Percentiles rank a stretch among this genome's conserved stretches.
phyloP scores from a whole-genome alignment of 225 moss, liverwort and hornwort species.

The Polytrichum formosum region DNA sequence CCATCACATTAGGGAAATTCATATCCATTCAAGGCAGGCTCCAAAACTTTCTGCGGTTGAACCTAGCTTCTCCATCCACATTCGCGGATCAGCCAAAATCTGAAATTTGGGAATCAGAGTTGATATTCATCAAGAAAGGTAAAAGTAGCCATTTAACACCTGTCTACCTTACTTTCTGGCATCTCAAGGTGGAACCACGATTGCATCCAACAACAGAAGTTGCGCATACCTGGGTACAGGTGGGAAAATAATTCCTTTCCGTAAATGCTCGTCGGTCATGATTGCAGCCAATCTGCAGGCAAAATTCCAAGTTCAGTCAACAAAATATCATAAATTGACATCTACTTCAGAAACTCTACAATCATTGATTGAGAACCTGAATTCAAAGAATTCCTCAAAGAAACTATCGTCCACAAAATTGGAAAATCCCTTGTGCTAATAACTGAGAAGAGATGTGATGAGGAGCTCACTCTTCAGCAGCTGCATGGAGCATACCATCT shows the following conservation, averaged over 20 bases:
- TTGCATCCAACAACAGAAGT: constrained; percentile 2
- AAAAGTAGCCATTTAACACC: too few species aligned
- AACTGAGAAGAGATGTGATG: not conserved
- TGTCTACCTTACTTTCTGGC: too few species aligned
- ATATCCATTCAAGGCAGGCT: too few species aligned
- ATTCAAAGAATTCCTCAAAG: not conserved
- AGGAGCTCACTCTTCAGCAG: constrained; percentile 70
- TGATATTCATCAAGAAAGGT: too few species aligned
- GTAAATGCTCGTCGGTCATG: constrained; percentile 71
- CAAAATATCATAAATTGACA: too few species aligned
- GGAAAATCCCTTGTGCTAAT: not conserved
- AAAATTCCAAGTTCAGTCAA: not conserved
- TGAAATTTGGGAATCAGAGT: too few species aligned
- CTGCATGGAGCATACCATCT: constrained; percentile 96
- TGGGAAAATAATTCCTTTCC: constrained; percentile 79
- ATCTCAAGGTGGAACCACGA: constrained; percentile 4
- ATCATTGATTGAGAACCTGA: not conserved
- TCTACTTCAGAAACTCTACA: too few species aligned
- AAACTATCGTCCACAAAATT: too few species aligned
- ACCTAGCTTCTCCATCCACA: too few species aligned
- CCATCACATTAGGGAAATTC: too few species aligned
- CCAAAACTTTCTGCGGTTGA: too few species aligned
- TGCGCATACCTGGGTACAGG: constrained; percentile 66
- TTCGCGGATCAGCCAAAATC: too few species aligned
- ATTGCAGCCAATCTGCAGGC: constrained; percentile 78